Base-by-base conservation (phyloP, 1,284 basidiomycete species). In the Albatrellus sp. region DNA sequence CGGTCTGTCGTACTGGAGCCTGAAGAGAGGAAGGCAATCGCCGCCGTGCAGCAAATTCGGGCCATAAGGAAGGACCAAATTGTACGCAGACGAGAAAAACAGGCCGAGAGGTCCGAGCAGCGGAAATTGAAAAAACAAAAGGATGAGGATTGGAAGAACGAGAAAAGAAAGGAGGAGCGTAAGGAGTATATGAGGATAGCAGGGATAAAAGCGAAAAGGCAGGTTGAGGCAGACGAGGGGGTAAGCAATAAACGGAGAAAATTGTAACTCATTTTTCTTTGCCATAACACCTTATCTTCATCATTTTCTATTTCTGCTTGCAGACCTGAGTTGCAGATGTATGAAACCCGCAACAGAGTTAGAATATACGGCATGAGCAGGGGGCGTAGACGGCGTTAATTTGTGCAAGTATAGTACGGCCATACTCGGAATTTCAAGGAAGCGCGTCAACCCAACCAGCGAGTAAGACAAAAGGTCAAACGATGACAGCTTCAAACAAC, bases 1-100 rank as follows among this genome's bases (percentile, higher is more conserved):
- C 82, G 93, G 13, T 92, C 94, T 0, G 93, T 98, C 13, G 82
- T 99, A 37, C 73, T 98, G 70, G 89, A 94, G 58, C 86, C 89
- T 1, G 90, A 96, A 57, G 94, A 98, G 70, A 90, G 85, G 69
- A 86, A 81, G 58, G 92, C 94, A 0, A 68, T 97, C 19, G 83
- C 88, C n/a, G 64, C 98, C 33, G 62, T 99, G 58, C 94, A 98
- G 63, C 93, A 98, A 69, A 92, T 97, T 55, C 80, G 89, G 46
- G 90, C 92, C 5, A 66, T 99, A 54, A 71, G 90, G 46, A 93
- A 92, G 64, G 92, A 92, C 55, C 89, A 94, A 65, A 71, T 87
- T 0, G 67, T 61, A 34, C 70, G 80, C 54, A 66, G 91, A 55
- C 80, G 76, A 56, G 88, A 86, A 60, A 93, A 92, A 68, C 87